phyloP scores from a whole-genome alignment of 495 filamentous ascomycete species.

The Penicillium lividum region DNA sequence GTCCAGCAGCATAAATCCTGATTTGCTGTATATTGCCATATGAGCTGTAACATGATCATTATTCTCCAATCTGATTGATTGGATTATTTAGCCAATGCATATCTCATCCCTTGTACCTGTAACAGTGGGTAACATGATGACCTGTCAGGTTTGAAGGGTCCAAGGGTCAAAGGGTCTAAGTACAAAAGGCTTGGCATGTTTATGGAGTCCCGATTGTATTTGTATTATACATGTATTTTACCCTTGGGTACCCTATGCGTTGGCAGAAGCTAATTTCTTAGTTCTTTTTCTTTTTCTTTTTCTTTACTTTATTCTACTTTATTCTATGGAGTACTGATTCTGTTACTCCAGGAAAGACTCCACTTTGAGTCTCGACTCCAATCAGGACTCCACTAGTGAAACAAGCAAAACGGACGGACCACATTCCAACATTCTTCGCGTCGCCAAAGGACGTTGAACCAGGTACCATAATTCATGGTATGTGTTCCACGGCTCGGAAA shows the following conservation, averaged over 20 bases:
- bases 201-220: too few species aligned
- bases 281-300: too few species aligned
- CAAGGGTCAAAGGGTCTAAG: neutral
- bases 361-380: constrained; percentile 18
- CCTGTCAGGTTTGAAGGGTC: constrained; percentile 10
- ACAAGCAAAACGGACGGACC: constrained; percentile 8
- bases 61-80: neutral
- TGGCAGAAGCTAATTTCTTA: too few species aligned
- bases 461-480: neutral
- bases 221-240: too few species aligned
- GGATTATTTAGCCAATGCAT: constrained; percentile 14
- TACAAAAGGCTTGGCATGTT: constrained; percentile 1
- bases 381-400: constrained; percentile 25
- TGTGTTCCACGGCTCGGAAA: neutral
- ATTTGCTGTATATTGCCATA: neutral
- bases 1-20: too few species aligned
- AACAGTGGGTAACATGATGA: neutral
- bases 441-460: neutral
- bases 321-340: neutral
- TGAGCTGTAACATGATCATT: neutral
- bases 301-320: too few species aligned
- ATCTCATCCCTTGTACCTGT: constrained; percentile 21
- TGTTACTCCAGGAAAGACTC: constrained; percentile 16
- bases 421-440: constrained; percentile 17
- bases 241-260: too few species aligned